Evolutionary conservation across 2,329 filamentous ascomycete species (phyloP).

Genomic region (Exophiala sp.): DNA sequence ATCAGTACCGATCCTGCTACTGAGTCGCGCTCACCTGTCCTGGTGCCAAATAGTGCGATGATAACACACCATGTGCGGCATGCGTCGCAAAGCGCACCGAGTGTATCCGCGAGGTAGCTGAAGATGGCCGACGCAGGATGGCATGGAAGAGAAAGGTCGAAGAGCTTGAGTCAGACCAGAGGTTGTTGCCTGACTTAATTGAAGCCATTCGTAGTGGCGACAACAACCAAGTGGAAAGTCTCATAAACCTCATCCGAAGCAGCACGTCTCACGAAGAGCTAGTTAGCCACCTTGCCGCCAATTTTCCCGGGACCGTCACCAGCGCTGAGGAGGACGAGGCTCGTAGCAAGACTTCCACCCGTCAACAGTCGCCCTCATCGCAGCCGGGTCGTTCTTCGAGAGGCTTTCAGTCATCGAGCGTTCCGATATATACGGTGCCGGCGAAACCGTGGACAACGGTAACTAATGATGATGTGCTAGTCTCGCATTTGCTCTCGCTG

Average conservation of each 20-base stretch:
- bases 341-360: constrained; percentile 3
- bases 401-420: background rate
- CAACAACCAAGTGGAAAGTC: background rate
- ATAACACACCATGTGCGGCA: constrained; percentile 13
- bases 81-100: constrained; percentile 8
- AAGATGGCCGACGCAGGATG: constrained; percentile 9
- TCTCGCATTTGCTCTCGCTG: constrained; percentile 34
- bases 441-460: constrained; percentile 32
- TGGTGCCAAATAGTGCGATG: constrained; percentile 11
- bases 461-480: constrained; percentile 32
- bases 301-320: background rate
- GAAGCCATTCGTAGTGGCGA: constrained; percentile 4
- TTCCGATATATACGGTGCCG: constrained; percentile 1
- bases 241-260: background rate
- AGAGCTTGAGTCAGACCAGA: constrained; percentile 9
- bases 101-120: constrained; percentile 8
- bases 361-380: constrained; percentile 3
- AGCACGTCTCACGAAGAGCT: constrained; percentile 2
- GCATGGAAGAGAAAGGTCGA: constrained; percentile 16
- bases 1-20: background rate
- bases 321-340: background rate
- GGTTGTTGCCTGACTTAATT: constrained; percentile 2
- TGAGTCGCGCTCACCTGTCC: background rate
- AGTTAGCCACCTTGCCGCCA: constrained; percentile 1
- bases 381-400: background rate